phyloP scores from a whole-genome alignment of 805 yeast species.

The Yarrowia phangngaensis region DNA sequence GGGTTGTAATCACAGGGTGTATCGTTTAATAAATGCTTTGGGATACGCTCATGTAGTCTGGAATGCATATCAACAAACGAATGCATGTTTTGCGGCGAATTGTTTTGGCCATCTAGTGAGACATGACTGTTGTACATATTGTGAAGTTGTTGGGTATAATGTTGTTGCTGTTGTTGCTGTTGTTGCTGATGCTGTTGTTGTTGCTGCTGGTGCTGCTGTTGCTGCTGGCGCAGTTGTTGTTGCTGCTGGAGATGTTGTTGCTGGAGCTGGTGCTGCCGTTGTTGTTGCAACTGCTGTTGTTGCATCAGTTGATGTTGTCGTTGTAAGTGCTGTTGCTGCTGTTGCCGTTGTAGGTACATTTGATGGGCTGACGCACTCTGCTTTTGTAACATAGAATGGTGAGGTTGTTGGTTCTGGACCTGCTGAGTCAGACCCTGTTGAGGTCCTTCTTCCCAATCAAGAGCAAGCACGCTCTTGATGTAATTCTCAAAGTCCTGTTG shows the following conservation, averaged over 20 bases:
- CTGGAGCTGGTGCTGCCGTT: neutral
- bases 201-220: conserved; percentile 1
- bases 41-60: conserved; percentile 13
- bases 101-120: no score
- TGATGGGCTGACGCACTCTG: no score
- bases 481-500: conserved; percentile 23
- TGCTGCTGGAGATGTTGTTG: neutral
- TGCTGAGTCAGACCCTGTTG: neutral
- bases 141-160: no score
- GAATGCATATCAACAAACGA: conserved; percentile 7
- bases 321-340: neutral
- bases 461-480: conserved; percentile 4
- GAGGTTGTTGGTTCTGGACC: neutral
- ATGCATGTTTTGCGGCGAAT: no score
- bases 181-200: neutral
- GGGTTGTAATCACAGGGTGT: conserved; percentile 20
- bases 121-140: no score
- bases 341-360: neutral
- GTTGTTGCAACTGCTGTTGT: no score
- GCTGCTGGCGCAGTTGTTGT: neutral
- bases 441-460: conserved; percentile 12
- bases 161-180: no score
- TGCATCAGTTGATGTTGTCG: no score
- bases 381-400: no score
- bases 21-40: conserved; percentile 8